Percentiles rank a stretch among this genome's conserved stretches.
Evolutionary conservation across 2,329 filamentous ascomycete genomes (phyloP).

Genomic region (Acephala macrosclerotiorum): DNA sequence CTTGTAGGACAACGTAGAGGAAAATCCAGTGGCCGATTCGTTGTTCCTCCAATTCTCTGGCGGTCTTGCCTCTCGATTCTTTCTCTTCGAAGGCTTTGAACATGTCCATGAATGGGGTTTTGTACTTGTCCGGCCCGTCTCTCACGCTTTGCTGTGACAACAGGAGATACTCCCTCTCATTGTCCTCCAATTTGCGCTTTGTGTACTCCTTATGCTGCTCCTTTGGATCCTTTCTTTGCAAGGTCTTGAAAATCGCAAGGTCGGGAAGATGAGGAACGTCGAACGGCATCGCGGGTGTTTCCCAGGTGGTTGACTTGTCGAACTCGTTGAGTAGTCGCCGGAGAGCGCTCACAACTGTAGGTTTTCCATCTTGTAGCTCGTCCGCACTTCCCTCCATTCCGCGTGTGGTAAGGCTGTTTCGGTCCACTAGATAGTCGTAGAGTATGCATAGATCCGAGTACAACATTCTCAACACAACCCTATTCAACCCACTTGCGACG

Average conservation of each 20-base stretch:
- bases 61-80: conserved; percentile 68
- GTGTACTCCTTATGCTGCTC: conserved; percentile 76
- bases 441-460: conserved; percentile 87
- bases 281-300: conserved; percentile 90
- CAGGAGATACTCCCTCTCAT: conserved; percentile 80
- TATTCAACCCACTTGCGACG: conserved; percentile 84
- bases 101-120: conserved; percentile 69
- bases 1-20: conserved; percentile 79
- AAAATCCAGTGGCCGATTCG: conserved; percentile 84
- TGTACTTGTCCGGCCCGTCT: conserved; percentile 61
- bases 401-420: conserved; percentile 78
- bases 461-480: conserved; percentile 79
- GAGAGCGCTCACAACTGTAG: conserved; percentile 60
- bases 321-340: conserved; percentile 86
- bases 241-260: conserved; percentile 70
- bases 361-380: conserved; percentile 43
- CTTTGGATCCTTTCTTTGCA: conserved; percentile 68
- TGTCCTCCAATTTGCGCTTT: conserved; percentile 73
- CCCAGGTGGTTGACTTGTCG: conserved; percentile 86
- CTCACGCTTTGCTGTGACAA: conserved; percentile 78
- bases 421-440: conserved; percentile 89
- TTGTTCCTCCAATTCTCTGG: conserved; percentile 73
- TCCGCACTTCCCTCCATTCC: conserved; percentile 67
- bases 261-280: conserved; percentile 82
- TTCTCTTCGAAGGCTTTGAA: conserved; percentile 77